Percentiles rank a stretch among this genome's conserved stretches.
phyloP scores from a whole-genome alignment of 1,284 basidiomycete genomes.

The Ceratobasidium sp. region DNA sequence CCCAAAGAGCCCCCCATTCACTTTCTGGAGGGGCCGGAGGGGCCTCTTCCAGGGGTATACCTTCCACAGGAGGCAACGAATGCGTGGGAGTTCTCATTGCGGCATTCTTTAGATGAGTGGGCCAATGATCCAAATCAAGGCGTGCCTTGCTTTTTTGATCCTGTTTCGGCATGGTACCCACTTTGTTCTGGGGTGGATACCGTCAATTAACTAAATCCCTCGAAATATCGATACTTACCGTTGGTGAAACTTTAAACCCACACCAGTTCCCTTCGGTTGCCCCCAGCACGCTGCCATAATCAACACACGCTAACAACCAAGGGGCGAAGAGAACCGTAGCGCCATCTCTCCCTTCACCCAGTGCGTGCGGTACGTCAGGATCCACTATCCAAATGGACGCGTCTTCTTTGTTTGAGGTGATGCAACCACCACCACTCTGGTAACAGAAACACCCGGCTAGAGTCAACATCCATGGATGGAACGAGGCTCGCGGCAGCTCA shows the following conservation, averaged over 20 bases:
- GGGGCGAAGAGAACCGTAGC: slow-evolving; percentile 22
- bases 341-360: slow-evolving; percentile 18
- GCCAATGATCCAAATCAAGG: slow-evolving; percentile 14
- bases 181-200: background rate
- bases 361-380: slow-evolving; percentile 24
- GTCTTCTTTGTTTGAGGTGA: slow-evolving; percentile 23
- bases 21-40: background rate
- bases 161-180: background rate
- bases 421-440: slow-evolving; percentile 27
- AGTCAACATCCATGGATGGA: background rate
- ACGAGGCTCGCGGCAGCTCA: background rate
- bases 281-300: slow-evolving; percentile 22
- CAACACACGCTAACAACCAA: slow-evolving; percentile 28
- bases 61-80: slow-evolving; percentile 9
- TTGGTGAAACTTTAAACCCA: slow-evolving; percentile 25
- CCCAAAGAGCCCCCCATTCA: background rate
- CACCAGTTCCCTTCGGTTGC: slow-evolving; percentile 36
- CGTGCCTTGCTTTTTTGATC: background rate
- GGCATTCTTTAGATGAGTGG: background rate
- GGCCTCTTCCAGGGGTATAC: background rate
- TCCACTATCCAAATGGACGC: slow-evolving; percentile 41
- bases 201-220: background rate
- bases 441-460: background rate
- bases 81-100: slow-evolving; percentile 14
- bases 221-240: background rate